phyloP scores from a whole-genome alignment of 495 filamentous ascomycete genomes.

The Neurospora africana region DNA sequence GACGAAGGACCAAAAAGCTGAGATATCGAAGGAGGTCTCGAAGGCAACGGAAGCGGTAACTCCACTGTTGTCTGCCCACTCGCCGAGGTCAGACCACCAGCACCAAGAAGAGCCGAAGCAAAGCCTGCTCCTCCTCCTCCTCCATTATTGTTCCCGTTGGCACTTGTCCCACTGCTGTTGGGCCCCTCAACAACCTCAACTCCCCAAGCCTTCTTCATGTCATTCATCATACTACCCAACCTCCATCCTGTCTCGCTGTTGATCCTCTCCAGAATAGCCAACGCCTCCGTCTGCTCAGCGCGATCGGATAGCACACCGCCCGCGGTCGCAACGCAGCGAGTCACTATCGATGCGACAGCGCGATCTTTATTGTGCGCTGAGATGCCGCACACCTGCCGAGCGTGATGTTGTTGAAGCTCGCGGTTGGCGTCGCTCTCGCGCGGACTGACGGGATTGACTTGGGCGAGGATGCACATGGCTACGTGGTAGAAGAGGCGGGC shows the following conservation, averaged over 20 bases:
- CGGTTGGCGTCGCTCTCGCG: constrained; percentile 54
- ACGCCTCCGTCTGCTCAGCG: constrained; percentile 70
- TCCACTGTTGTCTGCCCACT: background rate
- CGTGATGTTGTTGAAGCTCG: constrained; percentile 56
- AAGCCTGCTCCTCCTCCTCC: background rate
- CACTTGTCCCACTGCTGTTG: background rate
- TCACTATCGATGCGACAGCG: constrained; percentile 64
- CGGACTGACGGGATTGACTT: constrained; percentile 56
- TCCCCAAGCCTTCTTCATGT: constrained; percentile 63
- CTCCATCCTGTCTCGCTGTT: constrained; percentile 71
- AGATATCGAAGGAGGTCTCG: background rate
- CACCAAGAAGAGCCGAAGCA: constrained; percentile 3
- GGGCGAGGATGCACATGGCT: constrained; percentile 66
- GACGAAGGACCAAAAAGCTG: background rate
- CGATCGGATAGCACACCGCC: constrained; percentile 59
- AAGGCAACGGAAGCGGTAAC: background rate
- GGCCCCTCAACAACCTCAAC: background rate
- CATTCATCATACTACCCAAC: constrained; percentile 53
- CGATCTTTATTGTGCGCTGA: constrained; percentile 72
- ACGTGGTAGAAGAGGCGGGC: constrained; percentile 90
- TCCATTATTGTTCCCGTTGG: background rate
- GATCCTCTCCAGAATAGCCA: constrained; percentile 67
- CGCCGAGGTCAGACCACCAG: background rate
- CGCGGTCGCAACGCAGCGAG: constrained; percentile 69
- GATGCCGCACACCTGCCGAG: constrained; percentile 79